These are phyloP conservation scores for Fraxinus cuspidata DNA, from an alignment of 257 asterid genomes.

Conservation along the genomic window DNA sequence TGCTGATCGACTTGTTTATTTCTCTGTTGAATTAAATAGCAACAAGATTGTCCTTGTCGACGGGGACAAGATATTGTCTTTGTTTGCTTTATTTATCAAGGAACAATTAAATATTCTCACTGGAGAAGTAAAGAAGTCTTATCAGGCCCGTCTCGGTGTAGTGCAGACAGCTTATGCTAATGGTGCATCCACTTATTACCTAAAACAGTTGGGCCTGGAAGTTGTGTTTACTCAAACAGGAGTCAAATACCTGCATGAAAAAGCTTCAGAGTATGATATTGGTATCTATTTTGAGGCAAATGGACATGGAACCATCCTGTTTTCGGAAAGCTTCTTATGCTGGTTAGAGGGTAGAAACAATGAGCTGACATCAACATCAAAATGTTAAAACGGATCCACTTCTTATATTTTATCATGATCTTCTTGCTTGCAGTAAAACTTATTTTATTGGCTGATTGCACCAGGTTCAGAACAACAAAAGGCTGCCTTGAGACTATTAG, in stretches of 20 bases:
- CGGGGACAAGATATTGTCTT: conserved; percentile 94
- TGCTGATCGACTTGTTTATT: conserved; percentile 94
- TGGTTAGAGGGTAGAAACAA: conserved; percentile 58
- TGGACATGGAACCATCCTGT: conserved; percentile 96
- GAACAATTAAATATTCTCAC: conserved; percentile 65
- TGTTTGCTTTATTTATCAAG: conserved; percentile 79
- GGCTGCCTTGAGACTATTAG: conserved; percentile 82
- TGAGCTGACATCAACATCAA: conserved; percentile 53
- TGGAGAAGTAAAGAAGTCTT: conserved; percentile 39
- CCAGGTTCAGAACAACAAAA: conserved; percentile 71
- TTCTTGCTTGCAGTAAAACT: conserved; percentile 11
- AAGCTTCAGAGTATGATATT: conserved; percentile 84
- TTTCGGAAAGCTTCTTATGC: conserved; percentile 61
- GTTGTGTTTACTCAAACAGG: conserved; percentile 89
- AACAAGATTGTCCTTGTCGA: conserved; percentile 79
- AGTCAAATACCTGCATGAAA: conserved; percentile 86
- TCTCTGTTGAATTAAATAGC: conserved; percentile 54
- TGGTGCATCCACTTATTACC: conserved; percentile 91
- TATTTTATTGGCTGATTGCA: conserved; percentile 23
- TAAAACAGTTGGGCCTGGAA: conserved; percentile 72
- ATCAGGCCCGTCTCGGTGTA: conserved; percentile 58
- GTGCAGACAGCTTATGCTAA: conserved; percentile 98
- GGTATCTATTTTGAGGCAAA: conserved; percentile 97
- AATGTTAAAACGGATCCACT: conserved; percentile 46
- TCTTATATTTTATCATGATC: conserved; percentile 14